Evolutionary conservation across 202 grass and related monocot species (phyloP).

Genomic region (Thinopyrum obtusiflorum): DNA sequence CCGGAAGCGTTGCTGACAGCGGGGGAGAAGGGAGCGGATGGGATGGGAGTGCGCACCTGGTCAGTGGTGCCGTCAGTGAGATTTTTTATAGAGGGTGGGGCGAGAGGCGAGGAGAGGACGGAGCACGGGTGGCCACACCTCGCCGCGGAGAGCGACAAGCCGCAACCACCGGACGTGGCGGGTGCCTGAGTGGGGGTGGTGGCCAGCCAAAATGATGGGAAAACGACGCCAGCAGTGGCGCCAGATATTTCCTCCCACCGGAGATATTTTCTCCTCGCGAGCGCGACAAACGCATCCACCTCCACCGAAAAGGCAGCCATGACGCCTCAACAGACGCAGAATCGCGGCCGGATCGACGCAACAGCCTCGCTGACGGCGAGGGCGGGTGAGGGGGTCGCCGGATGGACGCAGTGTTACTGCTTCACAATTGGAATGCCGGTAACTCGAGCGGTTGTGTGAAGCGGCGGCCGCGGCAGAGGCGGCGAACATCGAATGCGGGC

Average conservation of each 20-base stretch:
- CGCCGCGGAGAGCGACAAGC: neutral
- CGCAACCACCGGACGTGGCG: neutral
- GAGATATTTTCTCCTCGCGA: too few species aligned
- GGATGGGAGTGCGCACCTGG: neutral
- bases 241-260: too few species aligned
- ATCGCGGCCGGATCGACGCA: neutral
- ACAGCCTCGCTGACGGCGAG: neutral
- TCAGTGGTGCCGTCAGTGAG: neutral
- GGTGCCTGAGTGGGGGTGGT: neutral
- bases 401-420: too few species aligned
- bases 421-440: too few species aligned
- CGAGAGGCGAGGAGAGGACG: too few species aligned
- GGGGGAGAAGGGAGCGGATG: neutral
- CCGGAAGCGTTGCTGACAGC: neutral
- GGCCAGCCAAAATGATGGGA: conserved; percentile 8
- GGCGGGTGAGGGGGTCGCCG: too few species aligned
- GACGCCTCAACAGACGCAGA: neutral
- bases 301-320: neutral
- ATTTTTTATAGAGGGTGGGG: conserved; percentile 19
- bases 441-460: too few species aligned
- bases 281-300: neutral
- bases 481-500: too few species aligned
- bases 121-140: conserved; percentile 41
- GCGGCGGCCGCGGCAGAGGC: too few species aligned
- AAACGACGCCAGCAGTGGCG: conserved; percentile 20